Evolutionary conservation across 306 rosid species (phyloP).

Genomic region (Glycyrrhiza uralensis): DNA sequence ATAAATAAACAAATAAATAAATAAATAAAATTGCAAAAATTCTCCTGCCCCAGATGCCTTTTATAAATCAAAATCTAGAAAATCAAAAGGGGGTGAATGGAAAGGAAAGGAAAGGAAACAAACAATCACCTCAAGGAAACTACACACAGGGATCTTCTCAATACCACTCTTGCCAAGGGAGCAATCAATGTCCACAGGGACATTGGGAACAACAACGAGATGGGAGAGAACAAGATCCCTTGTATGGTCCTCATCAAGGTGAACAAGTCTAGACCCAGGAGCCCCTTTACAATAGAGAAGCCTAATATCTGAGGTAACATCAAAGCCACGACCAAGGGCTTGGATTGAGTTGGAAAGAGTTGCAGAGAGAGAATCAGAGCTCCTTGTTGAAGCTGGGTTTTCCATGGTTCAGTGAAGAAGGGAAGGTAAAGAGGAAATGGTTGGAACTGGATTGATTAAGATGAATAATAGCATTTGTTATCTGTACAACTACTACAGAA

Average conservation of each 20-base stretch:
- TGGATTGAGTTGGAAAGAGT: constrained; percentile 76
- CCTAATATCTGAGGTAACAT: constrained; percentile 92
- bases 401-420: constrained; percentile 39
- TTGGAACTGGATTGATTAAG: too few species aligned
- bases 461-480: constrained; percentile 24
- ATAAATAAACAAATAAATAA: too few species aligned
- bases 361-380: constrained; percentile 59
- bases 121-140: constrained; percentile 66
- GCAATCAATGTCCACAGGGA: constrained; percentile 61
- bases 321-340: constrained; percentile 94
- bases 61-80: constrained; percentile 18
- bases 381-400: constrained; percentile 25
- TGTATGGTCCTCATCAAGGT: constrained; percentile 46
- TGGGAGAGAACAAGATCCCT: constrained; percentile 62
- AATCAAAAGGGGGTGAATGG: too few species aligned
- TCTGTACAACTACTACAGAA: neutral
- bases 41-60: too few species aligned
- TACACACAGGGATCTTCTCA: constrained; percentile 52
- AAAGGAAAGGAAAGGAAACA: constrained; percentile 22
- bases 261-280: constrained; percentile 82
- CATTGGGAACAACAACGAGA: constrained; percentile 55
- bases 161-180: constrained; percentile 35
- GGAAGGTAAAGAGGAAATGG: too few species aligned
- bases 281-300: constrained; percentile 93
- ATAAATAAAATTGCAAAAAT: constrained; percentile 7